Evolutionary conservation across 2,329 filamentous ascomycete species (phyloP), one percentile per base, ranked within the genome.

Genomic region (Pseudomassariella vexata): DNA sequence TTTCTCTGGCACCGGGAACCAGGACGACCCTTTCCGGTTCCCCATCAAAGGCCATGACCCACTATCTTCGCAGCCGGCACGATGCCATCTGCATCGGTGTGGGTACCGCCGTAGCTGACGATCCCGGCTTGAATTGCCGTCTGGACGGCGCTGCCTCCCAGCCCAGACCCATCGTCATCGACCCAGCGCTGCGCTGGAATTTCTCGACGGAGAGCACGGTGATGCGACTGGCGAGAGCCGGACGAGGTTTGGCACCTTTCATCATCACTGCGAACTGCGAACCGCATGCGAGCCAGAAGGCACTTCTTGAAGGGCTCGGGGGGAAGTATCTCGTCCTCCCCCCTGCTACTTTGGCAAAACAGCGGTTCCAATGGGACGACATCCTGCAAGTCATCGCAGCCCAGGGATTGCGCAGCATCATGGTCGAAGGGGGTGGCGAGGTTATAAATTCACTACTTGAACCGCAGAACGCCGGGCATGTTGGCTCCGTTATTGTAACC

Each of bases 1-100:
- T 94, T 30, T 76, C 88, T 2, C 70, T 90, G 18, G 70, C 80
- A 0, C 86, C 87, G 0, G 88, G 88, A 10, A 68, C 78, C n/a
- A 84, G 83, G 44, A 96, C 90, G 3, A 68, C 74, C 0, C 73
- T 96, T 10, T 96, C 90, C 2, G 89, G 89, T 4, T 75, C 82
- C 0, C 70, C 80, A 41, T 86, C 86, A 22, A 95, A 95, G 59
- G 75, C 85, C 32, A 94, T 96, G 86, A 95, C 90, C 0, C 90
- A 96, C 59, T 86, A 84, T 54, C 73, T 96, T 18, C 85, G 90
- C 48, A 80, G 81, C 9, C 74, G 72, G 11, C 88, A 96, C 60
- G 78, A 85, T 41, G 87, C 85, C 23, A 94, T 95, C 45, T 69
- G 94, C 16, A 68, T 96, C 19, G 90, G 90, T 15, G 85, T 82